Conservation (phyloP, 805 yeast species). For the Metschnikowia dekortorum region DNA sequence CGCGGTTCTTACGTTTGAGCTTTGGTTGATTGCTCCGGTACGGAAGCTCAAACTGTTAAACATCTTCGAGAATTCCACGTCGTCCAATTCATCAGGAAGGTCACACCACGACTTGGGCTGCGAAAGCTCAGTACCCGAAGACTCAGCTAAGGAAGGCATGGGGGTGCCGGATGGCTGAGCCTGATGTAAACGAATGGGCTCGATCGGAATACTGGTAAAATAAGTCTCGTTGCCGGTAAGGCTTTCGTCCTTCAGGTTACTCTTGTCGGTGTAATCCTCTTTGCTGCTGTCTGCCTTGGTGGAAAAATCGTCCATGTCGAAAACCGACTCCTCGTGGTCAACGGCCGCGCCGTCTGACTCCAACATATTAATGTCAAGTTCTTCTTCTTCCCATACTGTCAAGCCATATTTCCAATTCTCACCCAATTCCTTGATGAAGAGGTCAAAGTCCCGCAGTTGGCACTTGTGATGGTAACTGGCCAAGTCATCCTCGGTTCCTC, state of each 20-base stretch:
- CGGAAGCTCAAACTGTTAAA: conserved; percentile 14
- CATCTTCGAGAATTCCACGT: conserved; percentile 21
- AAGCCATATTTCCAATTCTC: conserved; percentile 37
- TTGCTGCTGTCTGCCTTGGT: not conserved
- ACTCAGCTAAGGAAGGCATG: conserved; percentile 30
- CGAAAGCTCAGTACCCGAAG: conserved; percentile 14
- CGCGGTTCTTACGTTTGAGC: not conserved
- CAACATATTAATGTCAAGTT: conserved; percentile 3
- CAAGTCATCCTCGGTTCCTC: conserved; percentile 32
- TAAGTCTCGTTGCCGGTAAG: not conserved
- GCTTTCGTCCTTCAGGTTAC: not conserved
- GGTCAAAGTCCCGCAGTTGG: conserved; percentile 30
- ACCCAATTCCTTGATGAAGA: conserved; percentile 29
- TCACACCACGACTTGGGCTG: conserved; percentile 28
- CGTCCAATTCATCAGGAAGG: conserved; percentile 26
- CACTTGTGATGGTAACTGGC: conserved; percentile 20
- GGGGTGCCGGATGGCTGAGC: conserved; percentile 3
- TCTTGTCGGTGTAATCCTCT: not conserved
- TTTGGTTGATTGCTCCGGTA: not conserved
- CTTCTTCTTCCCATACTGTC: conserved; percentile 44
- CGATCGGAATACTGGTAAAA: conserved; percentile 7
- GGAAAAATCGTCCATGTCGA: conserved; percentile 15
- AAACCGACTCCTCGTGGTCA: conserved; percentile 10
- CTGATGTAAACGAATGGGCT: not conserved
- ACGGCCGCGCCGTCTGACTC: conserved; percentile 4